Evolutionary conservation across 75 land plant species (phyloP), one percentile per base, ranked within the genome.

Genomic region (Isoetes taiwanensis): DNA sequence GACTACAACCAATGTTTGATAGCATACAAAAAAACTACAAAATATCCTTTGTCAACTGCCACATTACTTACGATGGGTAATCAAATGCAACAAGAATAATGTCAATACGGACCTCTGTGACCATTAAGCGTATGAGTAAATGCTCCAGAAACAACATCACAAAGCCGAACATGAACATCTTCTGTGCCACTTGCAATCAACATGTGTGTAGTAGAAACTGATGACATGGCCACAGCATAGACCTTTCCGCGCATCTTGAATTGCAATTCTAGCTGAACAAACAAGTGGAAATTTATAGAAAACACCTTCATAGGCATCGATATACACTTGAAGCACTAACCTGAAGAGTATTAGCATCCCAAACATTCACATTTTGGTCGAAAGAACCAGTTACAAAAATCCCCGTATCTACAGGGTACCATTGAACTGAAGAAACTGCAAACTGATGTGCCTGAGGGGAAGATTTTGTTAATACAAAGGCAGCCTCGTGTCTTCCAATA

Each of bases 321-420:
- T 9, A 46, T 46, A 16, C 57, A 54, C 30, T 5, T 4, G 14
- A 25, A 27, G 4, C 30, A 24, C 41, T 27, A 11, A 86, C 94
- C 74, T 79, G 88, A 16, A 72, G 66, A 1, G 75, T 76, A 50
- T 86, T 90, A 32, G 97, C 85, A 67, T 90, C 97, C 93, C 95
- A 91, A 17, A 91, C 95, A 62, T 91, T 91, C 61, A 91, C 62
- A 66, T 70, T 54, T 48, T 86, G 76, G 56, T 91, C 94, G 66
- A 67, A 87, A 0, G 94, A 91, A 21, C 81, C 89, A 0, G 95
- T 83, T 50, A 87, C 61, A 31, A 91, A 91, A 39, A 91, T 70
- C 0, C 97, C 94, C 0, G 97, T 91, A 61, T 91, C 94, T 11
- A 91, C 60, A 14, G 94, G 97, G 68, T 91, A 91, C 97, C 97